These are phyloP conservation scores for Lachnellula subtilissima DNA, from an alignment of 2,329 filamentous ascomycete species.

Conservation along the genomic window DNA sequence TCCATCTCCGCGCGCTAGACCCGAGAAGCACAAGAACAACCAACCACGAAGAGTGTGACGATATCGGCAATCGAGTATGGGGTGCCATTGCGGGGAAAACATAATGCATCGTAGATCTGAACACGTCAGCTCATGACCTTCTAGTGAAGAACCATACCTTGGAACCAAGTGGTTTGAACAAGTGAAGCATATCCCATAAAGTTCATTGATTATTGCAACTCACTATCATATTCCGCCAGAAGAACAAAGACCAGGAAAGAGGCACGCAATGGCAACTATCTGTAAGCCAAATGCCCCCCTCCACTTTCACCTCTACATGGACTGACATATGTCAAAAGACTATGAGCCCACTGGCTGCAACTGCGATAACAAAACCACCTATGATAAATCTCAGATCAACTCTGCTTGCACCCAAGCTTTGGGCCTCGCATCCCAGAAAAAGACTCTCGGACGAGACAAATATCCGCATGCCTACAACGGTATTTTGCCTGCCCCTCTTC, in stretches of 20 bases:
- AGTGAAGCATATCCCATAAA: neutral
- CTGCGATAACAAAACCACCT: slow-evolving; percentile 22
- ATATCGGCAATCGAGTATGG: neutral
- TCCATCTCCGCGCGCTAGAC: neutral
- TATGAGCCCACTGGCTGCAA: slow-evolving; percentile 21
- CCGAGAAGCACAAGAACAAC: neutral
- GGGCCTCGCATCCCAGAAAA: slow-evolving; percentile 21
- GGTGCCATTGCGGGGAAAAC: neutral
- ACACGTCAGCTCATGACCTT: neutral
- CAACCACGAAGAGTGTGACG: neutral
- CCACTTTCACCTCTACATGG: neutral
- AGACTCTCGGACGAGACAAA: slow-evolving; percentile 25
- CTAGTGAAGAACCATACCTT: neutral
- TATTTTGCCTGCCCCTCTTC: neutral
- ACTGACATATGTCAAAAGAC: slow-evolving; percentile 8
- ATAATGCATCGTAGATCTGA: neutral
- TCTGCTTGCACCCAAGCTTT: slow-evolving; percentile 24
- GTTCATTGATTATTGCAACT: too few relatives aligned
- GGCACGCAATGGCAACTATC: slow-evolving; percentile 6
- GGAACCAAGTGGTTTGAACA: neutral
- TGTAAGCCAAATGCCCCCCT: neutral
- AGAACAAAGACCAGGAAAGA: neutral
- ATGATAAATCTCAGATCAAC: slow-evolving; percentile 24
- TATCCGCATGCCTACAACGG: slow-evolving; percentile 33
- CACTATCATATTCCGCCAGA: too few relatives aligned